Percentiles rank a stretch among this genome's conserved stretches.
Conservation (phyloP, 768 basidiomycete species). For the Tylopilus sp. region DNA sequence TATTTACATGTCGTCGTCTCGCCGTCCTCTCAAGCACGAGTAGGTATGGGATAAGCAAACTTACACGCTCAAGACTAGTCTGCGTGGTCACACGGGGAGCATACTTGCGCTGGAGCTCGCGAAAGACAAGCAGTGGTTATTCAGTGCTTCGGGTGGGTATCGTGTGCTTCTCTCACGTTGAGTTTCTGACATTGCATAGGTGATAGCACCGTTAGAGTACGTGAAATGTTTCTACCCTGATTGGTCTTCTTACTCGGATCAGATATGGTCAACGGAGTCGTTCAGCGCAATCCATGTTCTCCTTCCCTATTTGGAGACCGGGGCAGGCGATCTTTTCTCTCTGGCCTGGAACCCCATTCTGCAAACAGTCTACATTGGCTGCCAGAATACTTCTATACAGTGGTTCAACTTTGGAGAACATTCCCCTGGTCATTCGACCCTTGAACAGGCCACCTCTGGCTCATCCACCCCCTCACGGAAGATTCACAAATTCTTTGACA, state of each 20-base stretch:
- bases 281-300: constrained; percentile 69
- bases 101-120: constrained; percentile 79
- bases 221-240: constrained; percentile 15
- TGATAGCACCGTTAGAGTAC: constrained; percentile 82
- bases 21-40: neutral
- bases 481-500: constrained; percentile 90
- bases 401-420: constrained; percentile 64
- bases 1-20: neutral
- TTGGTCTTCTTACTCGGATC: constrained; percentile 3
- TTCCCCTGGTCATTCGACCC: neutral
- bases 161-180: neutral
- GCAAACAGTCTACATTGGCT: constrained; percentile 79
- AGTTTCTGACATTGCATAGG: constrained; percentile 41
- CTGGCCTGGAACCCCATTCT: constrained; percentile 69
- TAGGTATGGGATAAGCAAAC: constrained; percentile 86
- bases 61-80: constrained; percentile 61
- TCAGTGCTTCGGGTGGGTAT: constrained; percentile 79
- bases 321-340: constrained; percentile 85
- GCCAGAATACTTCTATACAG: constrained; percentile 90
- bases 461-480: constrained; percentile 42
- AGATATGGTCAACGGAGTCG: constrained; percentile 82
- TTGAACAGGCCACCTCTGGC: constrained; percentile 24
- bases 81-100: constrained; percentile 81
- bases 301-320: constrained; percentile 72
- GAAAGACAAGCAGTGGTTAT: constrained; percentile 75